Evolutionary conservation across 2,329 filamentous ascomycete species (phyloP).

Genomic region (Fusarium luffae): DNA sequence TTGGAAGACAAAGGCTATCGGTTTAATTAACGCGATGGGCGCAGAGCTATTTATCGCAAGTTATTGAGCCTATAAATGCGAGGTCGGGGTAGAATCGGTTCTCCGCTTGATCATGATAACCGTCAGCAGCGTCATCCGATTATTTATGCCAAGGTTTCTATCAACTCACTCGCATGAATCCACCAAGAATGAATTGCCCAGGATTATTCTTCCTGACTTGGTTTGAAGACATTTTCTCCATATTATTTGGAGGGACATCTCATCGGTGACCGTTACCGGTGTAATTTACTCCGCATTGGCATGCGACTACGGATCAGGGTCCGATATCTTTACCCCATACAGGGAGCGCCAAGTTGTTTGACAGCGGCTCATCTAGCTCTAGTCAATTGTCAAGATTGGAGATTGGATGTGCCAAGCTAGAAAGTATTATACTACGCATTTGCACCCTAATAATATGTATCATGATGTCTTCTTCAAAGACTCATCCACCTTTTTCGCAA

Average conservation of each 20-base stretch:
- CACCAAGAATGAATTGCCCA: background rate
- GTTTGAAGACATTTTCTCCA: background rate
- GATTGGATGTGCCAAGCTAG: background rate
- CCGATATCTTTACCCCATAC: background rate
- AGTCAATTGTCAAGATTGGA: background rate
- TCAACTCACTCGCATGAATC: background rate
- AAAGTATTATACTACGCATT: background rate
- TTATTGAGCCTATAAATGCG: background rate
- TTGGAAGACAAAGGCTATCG: too few relatives aligned
- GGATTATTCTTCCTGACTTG: too few relatives aligned
- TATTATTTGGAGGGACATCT: background rate
- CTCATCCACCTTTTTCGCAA: conserved; percentile 20
- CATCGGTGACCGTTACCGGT: background rate
- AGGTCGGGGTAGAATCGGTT: background rate
- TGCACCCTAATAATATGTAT: background rate
- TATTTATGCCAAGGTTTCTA: background rate
- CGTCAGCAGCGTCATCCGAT: background rate
- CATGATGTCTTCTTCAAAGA: background rate
- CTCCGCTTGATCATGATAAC: background rate
- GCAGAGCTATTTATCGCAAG: background rate
- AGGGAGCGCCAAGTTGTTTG: background rate
- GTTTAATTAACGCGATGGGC: background rate
- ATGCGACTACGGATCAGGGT: background rate
- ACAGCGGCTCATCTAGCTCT: background rate
- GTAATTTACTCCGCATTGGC: background rate